Conservation (phyloP, 805 yeast species). For the Starmerella gropengiesseri region DNA sequence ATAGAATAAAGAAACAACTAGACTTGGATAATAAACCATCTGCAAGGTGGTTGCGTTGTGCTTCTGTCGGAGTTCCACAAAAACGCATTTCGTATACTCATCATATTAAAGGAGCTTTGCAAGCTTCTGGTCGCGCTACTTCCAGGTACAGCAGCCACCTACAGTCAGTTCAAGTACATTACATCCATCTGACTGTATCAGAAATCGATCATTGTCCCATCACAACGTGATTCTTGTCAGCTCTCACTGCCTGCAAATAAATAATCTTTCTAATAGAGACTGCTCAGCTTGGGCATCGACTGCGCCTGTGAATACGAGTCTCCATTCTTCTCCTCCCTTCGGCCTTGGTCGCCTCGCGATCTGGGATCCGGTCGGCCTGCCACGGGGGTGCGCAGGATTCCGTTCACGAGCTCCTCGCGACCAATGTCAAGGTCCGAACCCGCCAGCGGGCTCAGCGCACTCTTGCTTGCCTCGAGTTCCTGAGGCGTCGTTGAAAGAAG, state of each 20-base stretch:
- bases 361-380: not conserved
- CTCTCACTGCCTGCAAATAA: not conserved
- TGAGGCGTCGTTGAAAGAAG: constrained; percentile 1
- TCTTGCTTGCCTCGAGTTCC: constrained; percentile 12
- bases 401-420: constrained; percentile 1
- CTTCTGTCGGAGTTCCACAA: too few relatives aligned
- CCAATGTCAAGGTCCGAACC: not conserved
- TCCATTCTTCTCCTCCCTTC: not conserved
- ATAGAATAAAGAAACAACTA: too few relatives aligned
- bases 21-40: too few relatives aligned
- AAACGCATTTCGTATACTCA: too few relatives aligned
- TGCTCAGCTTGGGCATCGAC: constrained; percentile 13
- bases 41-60: too few relatives aligned
- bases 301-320: constrained; percentile 4
- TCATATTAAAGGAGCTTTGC: too few relatives aligned
- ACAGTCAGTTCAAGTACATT: too few relatives aligned
- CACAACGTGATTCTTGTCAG: too few relatives aligned
- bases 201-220: too few relatives aligned
- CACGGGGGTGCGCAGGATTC: not conserved
- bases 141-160: too few relatives aligned
- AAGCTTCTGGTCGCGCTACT: too few relatives aligned
- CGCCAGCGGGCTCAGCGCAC: not conserved
- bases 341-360: not conserved
- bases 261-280: constrained; percentile 9
- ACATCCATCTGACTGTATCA: too few relatives aligned